A percentile compares a stretch with the other conserved stretches of the same genome.
phyloP scores from a whole-genome alignment of 768 basidiomycete genomes.

The Clavaria fumosa region DNA sequence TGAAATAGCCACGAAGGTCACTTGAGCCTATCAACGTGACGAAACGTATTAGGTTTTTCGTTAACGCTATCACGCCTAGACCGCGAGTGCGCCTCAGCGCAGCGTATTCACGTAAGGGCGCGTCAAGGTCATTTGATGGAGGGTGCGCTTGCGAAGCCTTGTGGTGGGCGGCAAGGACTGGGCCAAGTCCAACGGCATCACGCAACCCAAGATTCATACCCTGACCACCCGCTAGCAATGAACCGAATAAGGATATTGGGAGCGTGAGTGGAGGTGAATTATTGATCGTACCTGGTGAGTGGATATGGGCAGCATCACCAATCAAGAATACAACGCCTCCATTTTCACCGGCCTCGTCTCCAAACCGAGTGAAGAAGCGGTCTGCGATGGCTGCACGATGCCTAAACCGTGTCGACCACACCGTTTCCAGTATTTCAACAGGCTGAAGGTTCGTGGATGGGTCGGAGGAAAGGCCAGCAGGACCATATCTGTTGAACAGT shows the following conservation, averaged over 20 bases:
- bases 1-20: constrained; percentile 4
- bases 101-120: constrained; percentile 22
- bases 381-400: constrained; percentile 31
- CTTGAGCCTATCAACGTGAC: background rate
- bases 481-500: constrained; percentile 27
- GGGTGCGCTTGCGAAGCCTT: constrained; percentile 9
- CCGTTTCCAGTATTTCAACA: constrained; percentile 19
- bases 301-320: constrained; percentile 38
- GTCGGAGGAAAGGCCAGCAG: constrained; percentile 19
- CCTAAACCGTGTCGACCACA: constrained; percentile 35
- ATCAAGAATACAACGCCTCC: constrained; percentile 13
- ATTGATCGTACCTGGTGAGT: too few relatives aligned
- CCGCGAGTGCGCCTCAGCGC: constrained; percentile 23
- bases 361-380: constrained; percentile 18
- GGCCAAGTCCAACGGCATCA: constrained; percentile 32
- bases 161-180: constrained; percentile 24
- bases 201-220: constrained; percentile 48
- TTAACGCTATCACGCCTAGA: constrained; percentile 25
- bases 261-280: too few relatives aligned
- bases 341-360: too few relatives aligned
- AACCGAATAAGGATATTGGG: too few relatives aligned
- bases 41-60: constrained; percentile 18
- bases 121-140: constrained; percentile 15
- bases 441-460: constrained; percentile 20
- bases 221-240: constrained; percentile 39